Base-by-base conservation (phyloP, 192 early-diverging fungal species). In the Allomyces javanicus region DNA sequence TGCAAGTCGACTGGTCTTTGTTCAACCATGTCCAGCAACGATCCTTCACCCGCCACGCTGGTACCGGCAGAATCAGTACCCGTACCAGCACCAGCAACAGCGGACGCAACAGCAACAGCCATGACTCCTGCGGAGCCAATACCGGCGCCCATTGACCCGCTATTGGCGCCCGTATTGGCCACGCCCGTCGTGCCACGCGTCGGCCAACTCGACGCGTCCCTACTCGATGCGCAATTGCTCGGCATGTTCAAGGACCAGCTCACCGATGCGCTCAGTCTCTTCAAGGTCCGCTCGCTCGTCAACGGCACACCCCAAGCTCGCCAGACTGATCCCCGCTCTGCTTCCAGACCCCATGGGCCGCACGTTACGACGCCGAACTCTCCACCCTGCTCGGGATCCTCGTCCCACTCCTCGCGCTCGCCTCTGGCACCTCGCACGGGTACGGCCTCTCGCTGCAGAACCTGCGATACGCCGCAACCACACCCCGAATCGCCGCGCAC, bases 401-500 rank as follows among this genome's bases (percentile, higher is more conserved):
- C 44, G 73, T 94, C 67, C 89, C 83, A 72, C 79, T 82, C 69
- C 79, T 91, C 40, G 87, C 89, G 2, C 79, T 88, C 33, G 33
- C 33, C 33, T 40, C 33, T 3, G 33, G 26, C 89, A 85, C 67
- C 79, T 84, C 61, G 71, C 79, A 66, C 82, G 84, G 0, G 87
- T 92, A 93, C 69, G 90, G 90, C 17, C 78, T 85, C 7, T 80
- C 83, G 66, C 77, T 94, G 68, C 89, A 93, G 69, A 94, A 94
- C 72, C 74, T 94, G 25, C 81, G 78, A 44, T 94, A 90, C 68
- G 17, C 17, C 50, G 17, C 50, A 9, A 21, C 50, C 50, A 58
- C 50, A 0, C 17, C 12, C 21, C 33, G 7, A 3, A 40, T 40
- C 7, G 33, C 33, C 33, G 33, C 33, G 9, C 33, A 40, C 7